A percentile compares a stretch with the other conserved stretches of the same genome.
Evolutionary conservation across 345 rosid genomes (phyloP).

Genomic region (Rubroshorea leprosula): DNA sequence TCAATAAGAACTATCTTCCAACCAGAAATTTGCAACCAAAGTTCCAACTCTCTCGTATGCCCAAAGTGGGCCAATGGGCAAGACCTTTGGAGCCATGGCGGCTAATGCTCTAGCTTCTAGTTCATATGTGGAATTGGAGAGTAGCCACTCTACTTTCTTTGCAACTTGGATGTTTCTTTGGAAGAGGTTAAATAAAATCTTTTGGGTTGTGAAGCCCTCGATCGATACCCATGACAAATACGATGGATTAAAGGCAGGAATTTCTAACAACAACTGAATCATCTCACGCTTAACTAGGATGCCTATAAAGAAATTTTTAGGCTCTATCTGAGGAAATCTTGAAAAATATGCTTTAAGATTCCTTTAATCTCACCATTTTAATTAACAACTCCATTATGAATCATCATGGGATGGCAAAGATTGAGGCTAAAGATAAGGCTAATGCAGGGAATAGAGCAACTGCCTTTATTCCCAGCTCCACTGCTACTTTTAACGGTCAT

Average conservation of each 20-base stretch:
- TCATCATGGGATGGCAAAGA: background rate
- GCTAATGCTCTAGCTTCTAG: background rate
- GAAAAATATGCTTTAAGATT: too few species aligned
- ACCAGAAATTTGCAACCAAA: background rate
- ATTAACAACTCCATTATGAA: background rate
- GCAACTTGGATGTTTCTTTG: background rate
- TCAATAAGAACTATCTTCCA: background rate
- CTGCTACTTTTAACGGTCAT: background rate
- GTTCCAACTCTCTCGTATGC: background rate
- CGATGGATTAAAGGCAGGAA: background rate
- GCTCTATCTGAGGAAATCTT: too few species aligned
- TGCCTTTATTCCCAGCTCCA: constrained; percentile 4
- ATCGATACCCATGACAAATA: background rate
- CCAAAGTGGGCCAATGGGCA: constrained; percentile 1
- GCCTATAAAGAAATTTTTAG: background rate
- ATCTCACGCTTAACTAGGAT: background rate
- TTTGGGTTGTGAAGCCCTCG: background rate
- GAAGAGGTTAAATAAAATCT: background rate
- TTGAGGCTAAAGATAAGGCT: background rate
- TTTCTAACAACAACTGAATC: constrained; percentile 7
- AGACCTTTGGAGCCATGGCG: background rate
- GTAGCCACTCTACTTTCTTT: constrained; percentile 2
- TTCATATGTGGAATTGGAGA: constrained; percentile 7
- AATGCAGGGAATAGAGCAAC: background rate
- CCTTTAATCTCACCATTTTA: constrained; percentile 10